Evolutionary conservation across 2,329 filamentous ascomycete genomes (phyloP).

Genomic region (Paecilomyces dactylethromorphus): DNA sequence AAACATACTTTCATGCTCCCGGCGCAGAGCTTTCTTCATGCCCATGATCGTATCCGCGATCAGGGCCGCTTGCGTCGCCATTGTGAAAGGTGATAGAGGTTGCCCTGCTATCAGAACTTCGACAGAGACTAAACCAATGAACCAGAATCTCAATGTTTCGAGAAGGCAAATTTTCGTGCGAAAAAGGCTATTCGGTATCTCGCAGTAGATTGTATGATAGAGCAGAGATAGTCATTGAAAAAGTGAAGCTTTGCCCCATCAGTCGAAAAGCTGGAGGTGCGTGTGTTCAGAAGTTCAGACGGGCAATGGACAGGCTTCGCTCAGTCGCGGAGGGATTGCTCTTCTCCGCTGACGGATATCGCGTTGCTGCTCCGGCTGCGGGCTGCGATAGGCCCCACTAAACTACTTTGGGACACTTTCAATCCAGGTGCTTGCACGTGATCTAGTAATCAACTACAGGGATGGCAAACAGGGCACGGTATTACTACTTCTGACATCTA

Average conservation of each 20-base stretch:
- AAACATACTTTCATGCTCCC: constrained; percentile 38
- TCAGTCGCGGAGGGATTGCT: not conserved
- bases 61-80: constrained; percentile 39
- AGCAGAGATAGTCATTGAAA: not conserved
- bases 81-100: constrained; percentile 13
- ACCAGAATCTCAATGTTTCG: not conserved
- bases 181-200: not conserved
- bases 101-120: not conserved
- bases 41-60: constrained; percentile 49
- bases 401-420: not conserved
- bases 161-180: not conserved
- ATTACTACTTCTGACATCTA: not conserved
- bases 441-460: not conserved
- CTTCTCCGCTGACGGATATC: not conserved
- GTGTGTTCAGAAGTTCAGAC: not conserved
- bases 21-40: constrained; percentile 47
- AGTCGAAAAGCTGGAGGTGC: not conserved
- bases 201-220: not conserved
- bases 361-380: not conserved
- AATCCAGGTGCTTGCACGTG: not conserved
- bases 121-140: not conserved
- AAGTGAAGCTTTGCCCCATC: not conserved
- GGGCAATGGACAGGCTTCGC: not conserved
- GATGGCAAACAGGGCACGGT: no score
- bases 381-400: not conserved